phyloP scores from a whole-genome alignment of 148 eudicot genomes.

The Talinum fruticosum region DNA sequence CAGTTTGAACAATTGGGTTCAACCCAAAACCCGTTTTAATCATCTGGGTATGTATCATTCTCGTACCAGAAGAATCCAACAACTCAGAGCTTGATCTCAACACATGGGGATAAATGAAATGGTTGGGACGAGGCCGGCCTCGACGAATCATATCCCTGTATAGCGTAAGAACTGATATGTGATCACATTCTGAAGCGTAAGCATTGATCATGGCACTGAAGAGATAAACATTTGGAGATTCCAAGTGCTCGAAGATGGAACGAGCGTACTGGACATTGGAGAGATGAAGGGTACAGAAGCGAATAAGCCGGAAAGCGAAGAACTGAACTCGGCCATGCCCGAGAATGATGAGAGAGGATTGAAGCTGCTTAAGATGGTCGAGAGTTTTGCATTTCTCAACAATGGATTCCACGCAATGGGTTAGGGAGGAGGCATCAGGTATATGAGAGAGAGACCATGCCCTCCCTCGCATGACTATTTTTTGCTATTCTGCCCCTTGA shows the following conservation, averaged over 20 bases:
- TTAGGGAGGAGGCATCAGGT: conserved; percentile 7
- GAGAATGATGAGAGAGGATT: conserved; percentile 47
- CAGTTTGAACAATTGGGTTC: conserved; percentile 73
- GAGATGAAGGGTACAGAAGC: conserved; percentile 46
- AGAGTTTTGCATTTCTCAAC: conserved; percentile 27
- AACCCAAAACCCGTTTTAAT: conserved; percentile 52
- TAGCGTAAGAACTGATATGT: conserved; percentile 26
- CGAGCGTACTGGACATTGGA: conserved; percentile 53
- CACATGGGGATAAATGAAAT: conserved; percentile 54
- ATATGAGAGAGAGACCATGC: conserved; percentile 12
- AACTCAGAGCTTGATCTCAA: conserved; percentile 52
- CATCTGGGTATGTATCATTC: conserved; percentile 65
- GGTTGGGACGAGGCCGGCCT: conserved; percentile 39
- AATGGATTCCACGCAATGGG: conserved; percentile 12
- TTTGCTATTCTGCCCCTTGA: background rate
- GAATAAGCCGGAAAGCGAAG: conserved; percentile 62
- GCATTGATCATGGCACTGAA: conserved; percentile 75
- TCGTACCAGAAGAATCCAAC: conserved; percentile 33
- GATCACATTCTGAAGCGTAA: conserved; percentile 38
- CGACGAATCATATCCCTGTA: conserved; percentile 44
- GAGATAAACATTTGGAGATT: conserved; percentile 55
- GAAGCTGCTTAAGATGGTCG: conserved; percentile 61
- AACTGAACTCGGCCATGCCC: conserved; percentile 62
- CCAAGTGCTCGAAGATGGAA: conserved; percentile 38
- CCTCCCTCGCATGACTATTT: conserved; percentile 1